phyloP scores from a whole-genome alignment of 106 monocot genomes.

The Acanthochlamys bracteata region DNA sequence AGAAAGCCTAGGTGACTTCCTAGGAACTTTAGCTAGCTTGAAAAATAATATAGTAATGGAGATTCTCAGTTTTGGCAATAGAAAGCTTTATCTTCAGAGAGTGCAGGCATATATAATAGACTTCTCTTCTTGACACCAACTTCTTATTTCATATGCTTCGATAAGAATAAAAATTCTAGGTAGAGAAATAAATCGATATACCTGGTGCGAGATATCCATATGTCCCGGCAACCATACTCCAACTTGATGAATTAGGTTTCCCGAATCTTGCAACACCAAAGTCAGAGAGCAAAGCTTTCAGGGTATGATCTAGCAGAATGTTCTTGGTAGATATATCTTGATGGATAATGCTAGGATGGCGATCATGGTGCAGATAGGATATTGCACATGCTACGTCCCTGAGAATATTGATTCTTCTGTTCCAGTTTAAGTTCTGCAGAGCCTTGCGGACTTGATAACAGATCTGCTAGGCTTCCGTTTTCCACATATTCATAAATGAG shows the following conservation, averaged over 20 bases:
- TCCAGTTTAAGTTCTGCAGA: slow-evolving; percentile 6
- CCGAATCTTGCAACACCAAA: slow-evolving; percentile 15
- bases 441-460: background rate
- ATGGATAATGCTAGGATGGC: slow-evolving; percentile 6
- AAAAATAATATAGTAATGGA: background rate
- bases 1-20: too few species aligned
- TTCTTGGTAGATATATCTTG: slow-evolving; percentile 14
- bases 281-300: slow-evolving; percentile 16
- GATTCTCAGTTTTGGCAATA: background rate
- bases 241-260: slow-evolving; percentile 13
- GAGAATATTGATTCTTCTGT: slow-evolving; percentile 7
- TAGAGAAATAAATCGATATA: background rate
- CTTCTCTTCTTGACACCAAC: background rate
- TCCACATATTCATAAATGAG: slow-evolving; percentile 25
- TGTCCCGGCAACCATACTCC: slow-evolving; percentile 15
- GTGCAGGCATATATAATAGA: background rate
- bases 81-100: background rate
- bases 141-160: too few species aligned
- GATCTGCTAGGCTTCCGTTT: slow-evolving; percentile 12
- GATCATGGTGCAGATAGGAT: slow-evolving; percentile 17
- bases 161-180: too few species aligned
- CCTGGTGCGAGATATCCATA: slow-evolving; percentile 28
- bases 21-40: background rate
- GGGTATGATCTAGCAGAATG: slow-evolving; percentile 8
- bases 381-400: slow-evolving; percentile 15